These are phyloP conservation scores for Symbiodinium natans DNA, from an alignment of 73 alveolate species.

Conservation along the genomic window DNA sequence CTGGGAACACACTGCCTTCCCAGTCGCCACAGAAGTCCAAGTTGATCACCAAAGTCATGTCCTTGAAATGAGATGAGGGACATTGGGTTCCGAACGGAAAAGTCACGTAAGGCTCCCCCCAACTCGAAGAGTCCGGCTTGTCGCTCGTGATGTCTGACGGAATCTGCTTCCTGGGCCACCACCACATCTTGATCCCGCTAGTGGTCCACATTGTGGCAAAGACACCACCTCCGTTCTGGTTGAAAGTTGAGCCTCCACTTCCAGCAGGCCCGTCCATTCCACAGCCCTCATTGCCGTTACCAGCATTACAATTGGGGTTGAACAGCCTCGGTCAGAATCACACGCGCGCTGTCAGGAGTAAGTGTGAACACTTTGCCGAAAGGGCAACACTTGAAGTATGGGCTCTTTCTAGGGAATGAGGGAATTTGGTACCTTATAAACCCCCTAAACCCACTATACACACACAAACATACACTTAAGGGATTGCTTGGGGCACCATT, in stretches of 20 bases:
- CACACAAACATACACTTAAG: not conserved
- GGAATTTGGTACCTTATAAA: too few relatives aligned
- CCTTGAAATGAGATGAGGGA: slow-evolving; percentile 43
- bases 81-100: slow-evolving; percentile 66
- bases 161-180: slow-evolving; percentile 5
- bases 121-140: not conserved
- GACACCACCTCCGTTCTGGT: not conserved
- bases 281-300: not conserved
- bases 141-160: slow-evolving; percentile 20
- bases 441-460: not conserved
- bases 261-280: not conserved
- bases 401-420: too few relatives aligned
- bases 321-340: not conserved
- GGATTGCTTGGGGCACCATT: too few relatives aligned
- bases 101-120: slow-evolving; percentile 69
- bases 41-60: slow-evolving; percentile 42
- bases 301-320: not conserved
- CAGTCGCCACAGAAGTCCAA: slow-evolving; percentile 85
- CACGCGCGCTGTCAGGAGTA: too few relatives aligned
- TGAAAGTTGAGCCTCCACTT: not conserved
- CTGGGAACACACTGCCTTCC: slow-evolving; percentile 60
- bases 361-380: too few relatives aligned
- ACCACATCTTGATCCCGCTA: slow-evolving; percentile 20
- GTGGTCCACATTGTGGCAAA: not conserved
- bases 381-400: too few relatives aligned